phyloP scores from a whole-genome alignment of 2,329 filamentous ascomycete genomes.

The Neofusicoccum laricinum region DNA sequence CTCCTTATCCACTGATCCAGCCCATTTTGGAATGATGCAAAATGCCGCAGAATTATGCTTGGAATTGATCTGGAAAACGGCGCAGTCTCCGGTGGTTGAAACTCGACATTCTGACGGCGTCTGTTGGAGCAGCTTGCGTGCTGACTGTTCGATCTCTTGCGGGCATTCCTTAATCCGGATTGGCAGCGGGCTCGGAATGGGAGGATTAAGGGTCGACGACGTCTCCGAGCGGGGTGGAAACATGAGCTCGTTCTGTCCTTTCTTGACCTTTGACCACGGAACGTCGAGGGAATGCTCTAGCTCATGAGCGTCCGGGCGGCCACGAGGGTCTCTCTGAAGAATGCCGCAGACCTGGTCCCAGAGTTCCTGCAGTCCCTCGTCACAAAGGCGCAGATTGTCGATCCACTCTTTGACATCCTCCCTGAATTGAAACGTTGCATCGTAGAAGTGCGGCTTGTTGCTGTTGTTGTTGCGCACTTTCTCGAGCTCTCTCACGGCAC shows the following conservation, averaged over 20 bases:
- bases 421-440: neutral
- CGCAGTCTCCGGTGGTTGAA: neutral
- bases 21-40: neutral
- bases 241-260: neutral
- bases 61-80: neutral
- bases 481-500: neutral
- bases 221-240: neutral
- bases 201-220: neutral
- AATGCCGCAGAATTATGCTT: neutral
- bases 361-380: neutral
- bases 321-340: neutral
- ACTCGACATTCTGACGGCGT: neutral
- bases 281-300: neutral
- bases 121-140: neutral
- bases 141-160: neutral
- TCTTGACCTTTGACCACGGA: neutral
- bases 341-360: neutral
- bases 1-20: neutral
- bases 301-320: neutral
- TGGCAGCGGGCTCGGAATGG: neutral
- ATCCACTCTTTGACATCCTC: neutral
- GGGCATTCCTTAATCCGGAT: neutral
- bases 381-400: neutral
- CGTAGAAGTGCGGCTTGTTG: neutral
- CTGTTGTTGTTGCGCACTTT: neutral